phyloP scores from a whole-genome alignment of 2,329 filamentous ascomycete species.

The Hypoxylon sp. region DNA sequence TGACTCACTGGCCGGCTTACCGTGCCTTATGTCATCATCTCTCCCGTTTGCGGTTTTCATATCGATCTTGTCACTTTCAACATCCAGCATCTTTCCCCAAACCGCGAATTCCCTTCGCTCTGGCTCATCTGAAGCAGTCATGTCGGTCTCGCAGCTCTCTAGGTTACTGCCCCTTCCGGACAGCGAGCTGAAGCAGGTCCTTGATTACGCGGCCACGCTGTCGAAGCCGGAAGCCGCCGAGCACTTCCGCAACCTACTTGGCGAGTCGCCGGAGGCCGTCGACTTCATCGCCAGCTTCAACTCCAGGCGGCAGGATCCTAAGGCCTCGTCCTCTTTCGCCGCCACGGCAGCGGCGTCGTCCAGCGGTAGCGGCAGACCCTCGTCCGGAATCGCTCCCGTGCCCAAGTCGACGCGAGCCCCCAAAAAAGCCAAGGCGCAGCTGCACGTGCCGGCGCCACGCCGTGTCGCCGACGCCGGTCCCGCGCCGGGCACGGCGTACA shows the following conservation, averaged over 20 bases:
- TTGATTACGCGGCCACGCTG: conserved; percentile 81
- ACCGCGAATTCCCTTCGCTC: neutral
- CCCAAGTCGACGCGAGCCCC: conserved; percentile 58
- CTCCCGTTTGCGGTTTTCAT: neutral
- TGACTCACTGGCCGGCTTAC: neutral
- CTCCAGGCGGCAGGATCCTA: conserved; percentile 61
- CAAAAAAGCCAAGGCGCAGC: conserved; percentile 64
- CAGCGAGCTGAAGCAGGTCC: conserved; percentile 81
- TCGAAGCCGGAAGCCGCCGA: conserved; percentile 80
- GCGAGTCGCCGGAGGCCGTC: conserved; percentile 78
- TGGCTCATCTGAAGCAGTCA: conserved; percentile 37
- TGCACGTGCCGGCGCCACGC: conserved; percentile 71
- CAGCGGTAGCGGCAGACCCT: conserved; percentile 32
- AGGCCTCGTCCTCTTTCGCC: too few relatives aligned
- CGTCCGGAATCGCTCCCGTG: conserved; percentile 50
- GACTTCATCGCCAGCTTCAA: conserved; percentile 87
- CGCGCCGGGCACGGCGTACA: conserved; percentile 71
- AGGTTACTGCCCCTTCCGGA: conserved; percentile 85
- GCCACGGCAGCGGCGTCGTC: conserved; percentile 31
- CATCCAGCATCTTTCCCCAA: neutral
- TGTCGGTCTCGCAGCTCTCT: conserved; percentile 73
- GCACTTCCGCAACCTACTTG: conserved; percentile 87
- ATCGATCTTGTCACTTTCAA: neutral
- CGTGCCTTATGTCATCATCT: neutral
- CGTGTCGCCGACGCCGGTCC: conserved; percentile 71